These are phyloP conservation scores for Globisporangium nodosum DNA, from an alignment of 352 stramenopile species.

Conservation along the genomic window DNA sequence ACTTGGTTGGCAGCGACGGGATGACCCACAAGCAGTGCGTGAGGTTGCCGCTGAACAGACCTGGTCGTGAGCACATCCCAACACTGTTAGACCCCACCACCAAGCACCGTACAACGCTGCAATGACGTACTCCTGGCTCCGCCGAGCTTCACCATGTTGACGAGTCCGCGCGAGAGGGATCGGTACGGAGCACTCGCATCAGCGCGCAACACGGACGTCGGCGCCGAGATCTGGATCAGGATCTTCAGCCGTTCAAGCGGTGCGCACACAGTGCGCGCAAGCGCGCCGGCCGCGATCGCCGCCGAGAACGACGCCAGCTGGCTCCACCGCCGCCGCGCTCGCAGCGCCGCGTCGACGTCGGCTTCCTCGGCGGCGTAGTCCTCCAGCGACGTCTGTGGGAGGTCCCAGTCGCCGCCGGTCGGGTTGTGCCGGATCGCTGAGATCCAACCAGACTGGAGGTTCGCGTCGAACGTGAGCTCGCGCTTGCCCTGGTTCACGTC, in stretches of 20 bases:
- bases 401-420: constrained; percentile 52
- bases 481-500: constrained; percentile 26
- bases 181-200: constrained; percentile 27
- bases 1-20: constrained; percentile 76
- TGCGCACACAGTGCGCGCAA: constrained; percentile 60
- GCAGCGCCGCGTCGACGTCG: neutral
- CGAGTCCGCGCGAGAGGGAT: constrained; percentile 39
- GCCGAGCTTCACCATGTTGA: constrained; percentile 67
- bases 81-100: too few species aligned
- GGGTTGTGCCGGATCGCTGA: constrained; percentile 69
- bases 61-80: constrained; percentile 6
- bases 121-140: constrained; percentile 34
- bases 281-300: constrained; percentile 55
- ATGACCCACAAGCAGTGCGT: constrained; percentile 78
- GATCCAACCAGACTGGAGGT: constrained; percentile 70
- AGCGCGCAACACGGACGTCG: constrained; percentile 9
- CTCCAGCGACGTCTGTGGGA: constrained; percentile 31
- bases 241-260: constrained; percentile 82
- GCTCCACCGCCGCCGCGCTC: constrained; percentile 18
- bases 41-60: constrained; percentile 75
- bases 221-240: constrained; percentile 56
- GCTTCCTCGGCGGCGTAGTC: neutral
- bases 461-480: constrained; percentile 59
- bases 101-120: neutral
- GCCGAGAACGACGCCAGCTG: constrained; percentile 54